A percentile compares a stretch with the other conserved stretches of the same genome.
Conservation (phyloP, 768 basidiomycete genomes). For the Lyophyllum decastes region DNA sequence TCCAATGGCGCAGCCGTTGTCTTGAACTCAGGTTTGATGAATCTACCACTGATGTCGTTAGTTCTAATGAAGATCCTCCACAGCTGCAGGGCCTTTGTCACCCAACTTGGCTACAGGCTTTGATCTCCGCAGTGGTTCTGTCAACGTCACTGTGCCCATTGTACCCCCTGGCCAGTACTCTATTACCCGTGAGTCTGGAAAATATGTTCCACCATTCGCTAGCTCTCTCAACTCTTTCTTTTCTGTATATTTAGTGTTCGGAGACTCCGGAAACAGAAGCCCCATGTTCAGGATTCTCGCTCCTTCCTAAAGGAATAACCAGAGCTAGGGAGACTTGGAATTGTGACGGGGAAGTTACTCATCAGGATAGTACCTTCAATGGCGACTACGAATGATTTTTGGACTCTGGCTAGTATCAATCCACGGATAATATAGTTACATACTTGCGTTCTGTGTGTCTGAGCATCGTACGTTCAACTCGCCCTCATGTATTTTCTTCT, state of each 20-base stretch:
- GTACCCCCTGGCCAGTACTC: constrained; percentile 32
- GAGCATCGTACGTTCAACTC: too few species aligned
- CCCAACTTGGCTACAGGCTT: constrained; percentile 31
- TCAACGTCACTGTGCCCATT: constrained; percentile 37
- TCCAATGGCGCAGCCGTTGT: constrained; percentile 36
- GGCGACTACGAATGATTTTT: neutral
- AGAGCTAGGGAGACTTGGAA: neutral
- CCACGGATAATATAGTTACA: neutral
- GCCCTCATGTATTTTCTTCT: too few species aligned
- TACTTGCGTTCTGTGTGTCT: too few species aligned
- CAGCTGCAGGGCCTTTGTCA: constrained; percentile 1
- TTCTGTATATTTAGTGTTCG: constrained; percentile 37
- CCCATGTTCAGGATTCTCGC: constrained; percentile 35
- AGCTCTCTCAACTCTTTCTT: neutral
- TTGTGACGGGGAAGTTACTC: neutral
- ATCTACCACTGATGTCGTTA: neutral
- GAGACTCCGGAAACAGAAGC: constrained; percentile 49
- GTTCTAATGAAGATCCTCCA: neutral
- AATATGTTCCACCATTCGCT: neutral
- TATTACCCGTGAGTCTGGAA: constrained; percentile 41
- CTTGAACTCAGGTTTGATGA: constrained; percentile 28
- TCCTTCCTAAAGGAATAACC: neutral
- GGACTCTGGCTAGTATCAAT: neutral
- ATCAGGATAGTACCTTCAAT: neutral
- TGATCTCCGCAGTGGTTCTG: constrained; percentile 32